phyloP scores from a whole-genome alignment of 2,329 filamentous ascomycete species.

The Trichoderma harzianum region DNA sequence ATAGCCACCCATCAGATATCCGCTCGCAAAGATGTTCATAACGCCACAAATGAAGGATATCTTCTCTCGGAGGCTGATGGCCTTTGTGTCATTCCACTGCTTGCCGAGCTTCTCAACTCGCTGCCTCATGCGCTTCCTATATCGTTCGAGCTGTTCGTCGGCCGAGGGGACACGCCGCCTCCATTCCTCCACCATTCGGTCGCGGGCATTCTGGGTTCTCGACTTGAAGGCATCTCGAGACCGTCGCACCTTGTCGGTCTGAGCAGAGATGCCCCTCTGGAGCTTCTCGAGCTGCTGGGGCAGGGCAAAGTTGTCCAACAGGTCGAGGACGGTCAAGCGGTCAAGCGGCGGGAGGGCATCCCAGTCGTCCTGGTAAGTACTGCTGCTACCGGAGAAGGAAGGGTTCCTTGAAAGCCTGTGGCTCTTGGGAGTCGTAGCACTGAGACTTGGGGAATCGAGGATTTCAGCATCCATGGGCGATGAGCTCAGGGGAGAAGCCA shows the following conservation, averaged over 20 bases:
- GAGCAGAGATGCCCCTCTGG: conserved; percentile 74
- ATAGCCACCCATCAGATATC: conserved; percentile 83
- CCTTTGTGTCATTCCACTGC: conserved; percentile 85
- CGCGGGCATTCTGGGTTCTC: conserved; percentile 72
- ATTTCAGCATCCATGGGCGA: conserved; percentile 44
- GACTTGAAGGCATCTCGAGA: conserved; percentile 78
- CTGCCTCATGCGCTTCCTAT: conserved; percentile 79
- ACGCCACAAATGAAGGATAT: conserved; percentile 93
- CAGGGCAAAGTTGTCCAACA: conserved; percentile 89
- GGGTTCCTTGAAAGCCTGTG: conserved; percentile 67
- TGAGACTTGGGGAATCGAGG: conserved; percentile 51
- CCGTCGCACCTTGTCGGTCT: conserved; percentile 79
- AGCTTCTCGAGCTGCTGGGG: conserved; percentile 88
- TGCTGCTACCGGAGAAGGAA: conserved; percentile 81
- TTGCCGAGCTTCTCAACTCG: conserved; percentile 84
- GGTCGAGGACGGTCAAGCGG: conserved; percentile 83
- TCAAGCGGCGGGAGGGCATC: conserved; percentile 85
- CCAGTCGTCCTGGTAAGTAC: conserved; percentile 84
- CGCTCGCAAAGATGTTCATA: conserved; percentile 95
- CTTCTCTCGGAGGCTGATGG: conserved; percentile 88
- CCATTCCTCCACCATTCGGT: conserved; percentile 91
- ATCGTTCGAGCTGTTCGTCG: conserved; percentile 89
- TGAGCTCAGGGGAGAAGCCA: conserved; percentile 39
- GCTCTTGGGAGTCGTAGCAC: conserved; percentile 45
- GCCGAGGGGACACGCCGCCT: conserved; percentile 78